Percentiles rank a stretch among this genome's conserved stretches.
Evolutionary conservation across 345 rosid species (phyloP).

Genomic region (Raphanus raphanistrum): DNA sequence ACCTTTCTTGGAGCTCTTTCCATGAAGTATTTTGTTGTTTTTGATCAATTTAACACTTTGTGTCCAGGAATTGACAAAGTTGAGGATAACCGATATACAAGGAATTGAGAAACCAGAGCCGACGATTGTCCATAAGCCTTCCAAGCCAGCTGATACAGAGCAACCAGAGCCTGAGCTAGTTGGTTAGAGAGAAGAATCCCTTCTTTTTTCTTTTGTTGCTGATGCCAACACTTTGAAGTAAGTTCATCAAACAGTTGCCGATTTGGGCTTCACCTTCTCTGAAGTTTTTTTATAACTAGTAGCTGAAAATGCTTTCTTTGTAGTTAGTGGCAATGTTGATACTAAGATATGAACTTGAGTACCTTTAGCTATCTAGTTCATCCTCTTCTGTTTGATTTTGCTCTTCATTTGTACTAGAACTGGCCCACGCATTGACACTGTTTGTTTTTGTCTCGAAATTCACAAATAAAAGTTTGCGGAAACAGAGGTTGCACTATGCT

Average conservation of each 20-base stretch:
- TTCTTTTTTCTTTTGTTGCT: not conserved
- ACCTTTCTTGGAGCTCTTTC: not conserved
- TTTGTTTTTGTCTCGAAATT: conserved; percentile 6
- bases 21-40: not conserved
- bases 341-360: conserved; percentile 13
- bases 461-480: conserved; percentile 18
- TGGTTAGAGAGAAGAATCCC: conserved; percentile 42
- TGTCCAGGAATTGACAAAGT: conserved; percentile 84
- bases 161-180: conserved; percentile 56
- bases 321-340: conserved; percentile 15
- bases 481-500: not conserved
- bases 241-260: conserved; percentile 10
- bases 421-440: conserved; percentile 10
- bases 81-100: conserved; percentile 89
- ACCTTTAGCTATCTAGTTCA: conserved; percentile 3
- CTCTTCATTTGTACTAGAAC: conserved; percentile 23
- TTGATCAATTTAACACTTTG: not conserved
- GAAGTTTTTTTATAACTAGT: conserved; percentile 4
- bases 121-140: conserved; percentile 36
- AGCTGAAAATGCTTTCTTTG: not conserved
- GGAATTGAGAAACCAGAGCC: conserved; percentile 77
- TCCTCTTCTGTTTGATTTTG: conserved; percentile 6
- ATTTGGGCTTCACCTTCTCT: not conserved
- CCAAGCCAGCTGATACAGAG: conserved; percentile 44
- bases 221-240: conserved; percentile 17